phyloP scores from a whole-genome alignment of 352 stramenopile species.

The Pythium phragmitis region DNA sequence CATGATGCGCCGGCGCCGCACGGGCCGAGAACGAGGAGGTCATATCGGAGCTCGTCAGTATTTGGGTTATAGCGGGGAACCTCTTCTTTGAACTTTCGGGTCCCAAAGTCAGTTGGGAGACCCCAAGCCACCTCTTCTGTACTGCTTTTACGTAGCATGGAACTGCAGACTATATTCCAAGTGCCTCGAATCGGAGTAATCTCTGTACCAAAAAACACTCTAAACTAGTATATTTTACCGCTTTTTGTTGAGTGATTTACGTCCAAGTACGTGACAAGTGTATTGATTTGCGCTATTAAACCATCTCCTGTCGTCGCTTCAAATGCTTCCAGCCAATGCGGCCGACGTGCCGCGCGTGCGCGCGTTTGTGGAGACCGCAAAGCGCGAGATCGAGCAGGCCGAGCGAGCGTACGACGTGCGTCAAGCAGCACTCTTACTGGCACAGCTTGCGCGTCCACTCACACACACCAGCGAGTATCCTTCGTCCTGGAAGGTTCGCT shows the following conservation, averaged over 20 bases:
- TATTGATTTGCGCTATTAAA: neutral
- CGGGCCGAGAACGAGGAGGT: neutral
- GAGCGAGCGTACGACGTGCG: constrained; percentile 50
- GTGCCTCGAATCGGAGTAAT: too few species aligned
- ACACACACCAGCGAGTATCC: constrained; percentile 30
- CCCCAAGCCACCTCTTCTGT: too few species aligned
- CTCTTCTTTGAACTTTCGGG: neutral
- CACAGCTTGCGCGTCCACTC: constrained; percentile 42
- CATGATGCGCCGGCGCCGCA: neutral
- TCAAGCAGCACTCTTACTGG: constrained; percentile 30
- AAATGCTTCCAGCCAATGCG: neutral
- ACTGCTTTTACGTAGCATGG: too few species aligned
- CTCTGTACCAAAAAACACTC: too few species aligned
- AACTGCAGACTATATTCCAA: too few species aligned
- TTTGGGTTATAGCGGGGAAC: neutral
- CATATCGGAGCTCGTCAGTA: neutral
- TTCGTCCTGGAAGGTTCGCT: constrained; percentile 45
- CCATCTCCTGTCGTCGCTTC: too few species aligned
- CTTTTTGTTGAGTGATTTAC: too few species aligned
- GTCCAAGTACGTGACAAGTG: too few species aligned
- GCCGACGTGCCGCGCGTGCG: constrained; percentile 37
- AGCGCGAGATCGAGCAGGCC: constrained; percentile 42
- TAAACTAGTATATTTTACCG: too few species aligned
- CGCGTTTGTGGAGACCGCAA: constrained; percentile 47
- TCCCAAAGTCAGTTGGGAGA: too few species aligned